Percentiles rank a stretch among this genome's conserved stretches.
Conservation (phyloP, 2,329 filamentous ascomycete species). For the Beauveria scarabaeidicola region DNA sequence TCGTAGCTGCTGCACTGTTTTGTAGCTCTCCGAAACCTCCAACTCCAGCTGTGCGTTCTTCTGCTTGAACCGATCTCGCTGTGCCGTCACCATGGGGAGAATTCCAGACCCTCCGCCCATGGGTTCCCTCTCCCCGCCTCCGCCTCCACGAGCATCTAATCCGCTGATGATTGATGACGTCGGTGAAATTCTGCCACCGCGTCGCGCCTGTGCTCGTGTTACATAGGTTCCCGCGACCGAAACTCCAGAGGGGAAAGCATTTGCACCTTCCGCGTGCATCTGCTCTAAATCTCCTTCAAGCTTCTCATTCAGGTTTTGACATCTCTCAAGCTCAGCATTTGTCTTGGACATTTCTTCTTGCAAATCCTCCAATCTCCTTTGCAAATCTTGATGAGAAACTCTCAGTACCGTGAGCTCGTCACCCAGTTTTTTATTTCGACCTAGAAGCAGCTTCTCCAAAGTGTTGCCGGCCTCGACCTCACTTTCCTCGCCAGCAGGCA, state of each 20-base stretch:
- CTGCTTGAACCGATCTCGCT: constrained; percentile 96
- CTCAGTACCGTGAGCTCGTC: constrained; percentile 89
- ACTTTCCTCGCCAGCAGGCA: constrained; percentile 32
- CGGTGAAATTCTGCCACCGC: constrained; percentile 67
- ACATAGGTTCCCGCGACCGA: constrained; percentile 89
- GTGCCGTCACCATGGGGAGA: constrained; percentile 94
- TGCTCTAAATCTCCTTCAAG: constrained; percentile 86
- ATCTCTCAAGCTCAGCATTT: constrained; percentile 78
- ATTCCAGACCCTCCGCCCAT: constrained; percentile 76
- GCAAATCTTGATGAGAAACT: constrained; percentile 88
- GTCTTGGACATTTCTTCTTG: constrained; percentile 77
- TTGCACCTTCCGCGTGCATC: constrained; percentile 76
- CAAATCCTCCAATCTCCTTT: constrained; percentile 67
- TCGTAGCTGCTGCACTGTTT: constrained; percentile 72
- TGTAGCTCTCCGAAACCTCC: constrained; percentile 78
- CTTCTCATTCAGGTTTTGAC: constrained; percentile 75
- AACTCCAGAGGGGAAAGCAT: constrained; percentile 78
- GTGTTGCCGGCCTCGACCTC: constrained; percentile 56
- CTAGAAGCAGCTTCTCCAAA: constrained; percentile 81
- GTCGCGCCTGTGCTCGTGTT: constrained; percentile 51
- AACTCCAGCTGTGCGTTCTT: constrained; percentile 85
- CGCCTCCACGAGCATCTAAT: constrained; percentile 60
- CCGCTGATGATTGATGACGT: constrained; percentile 98
- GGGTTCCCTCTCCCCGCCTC: constrained; percentile 44
- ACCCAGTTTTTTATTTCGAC: constrained; percentile 91